Conservation (phyloP, 768 basidiomycete species). For the Macrolepiota fuliginosa region DNA sequence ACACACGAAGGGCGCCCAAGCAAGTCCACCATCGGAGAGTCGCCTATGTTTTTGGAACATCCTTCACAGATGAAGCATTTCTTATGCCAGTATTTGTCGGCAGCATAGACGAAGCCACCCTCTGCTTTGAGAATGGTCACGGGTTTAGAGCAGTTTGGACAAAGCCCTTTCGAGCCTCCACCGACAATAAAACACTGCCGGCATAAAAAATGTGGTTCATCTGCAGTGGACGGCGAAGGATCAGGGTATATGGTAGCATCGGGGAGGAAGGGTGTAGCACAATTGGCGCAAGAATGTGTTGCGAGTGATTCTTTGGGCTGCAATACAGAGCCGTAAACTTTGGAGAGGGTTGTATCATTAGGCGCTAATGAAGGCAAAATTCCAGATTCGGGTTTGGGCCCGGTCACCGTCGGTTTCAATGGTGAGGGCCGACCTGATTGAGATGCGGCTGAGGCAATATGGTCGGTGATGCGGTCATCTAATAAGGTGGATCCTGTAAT, state of each 20-base stretch:
- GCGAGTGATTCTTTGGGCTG: slow-evolving; percentile 75
- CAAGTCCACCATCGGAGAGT: slow-evolving; percentile 79
- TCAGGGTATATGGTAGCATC: slow-evolving; percentile 88
- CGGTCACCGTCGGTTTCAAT: slow-evolving; percentile 51
- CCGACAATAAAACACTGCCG: slow-evolving; percentile 66
- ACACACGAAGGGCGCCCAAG: slow-evolving; percentile 76
- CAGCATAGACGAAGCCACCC: slow-evolving; percentile 73
- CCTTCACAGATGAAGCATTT: slow-evolving; percentile 74
- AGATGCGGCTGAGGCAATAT: slow-evolving; percentile 54
- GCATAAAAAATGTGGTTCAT: slow-evolving; percentile 63
- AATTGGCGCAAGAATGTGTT: slow-evolving; percentile 67
- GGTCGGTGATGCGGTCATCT: slow-evolving; percentile 49
- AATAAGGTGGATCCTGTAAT: slow-evolving; percentile 32
- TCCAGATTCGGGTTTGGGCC: slow-evolving; percentile 53
- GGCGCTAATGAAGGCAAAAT: slow-evolving; percentile 57
- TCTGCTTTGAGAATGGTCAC: slow-evolving; percentile 76
- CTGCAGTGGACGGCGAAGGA: slow-evolving; percentile 36
- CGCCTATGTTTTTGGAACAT: slow-evolving; percentile 71
- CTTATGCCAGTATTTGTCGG: slow-evolving; percentile 77
- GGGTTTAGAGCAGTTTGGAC: slow-evolving; percentile 62
- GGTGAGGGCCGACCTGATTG: slow-evolving; percentile 45
- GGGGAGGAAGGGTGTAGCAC: slow-evolving; percentile 64
- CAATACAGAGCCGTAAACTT: slow-evolving; percentile 82
- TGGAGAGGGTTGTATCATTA: slow-evolving; percentile 61
- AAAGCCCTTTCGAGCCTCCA: slow-evolving; percentile 78